A percentile compares a stretch with the other conserved stretches of the same genome.
phyloP scores from a whole-genome alignment of 2,329 filamentous ascomycete species.

The Xylariaceae sp. region DNA sequence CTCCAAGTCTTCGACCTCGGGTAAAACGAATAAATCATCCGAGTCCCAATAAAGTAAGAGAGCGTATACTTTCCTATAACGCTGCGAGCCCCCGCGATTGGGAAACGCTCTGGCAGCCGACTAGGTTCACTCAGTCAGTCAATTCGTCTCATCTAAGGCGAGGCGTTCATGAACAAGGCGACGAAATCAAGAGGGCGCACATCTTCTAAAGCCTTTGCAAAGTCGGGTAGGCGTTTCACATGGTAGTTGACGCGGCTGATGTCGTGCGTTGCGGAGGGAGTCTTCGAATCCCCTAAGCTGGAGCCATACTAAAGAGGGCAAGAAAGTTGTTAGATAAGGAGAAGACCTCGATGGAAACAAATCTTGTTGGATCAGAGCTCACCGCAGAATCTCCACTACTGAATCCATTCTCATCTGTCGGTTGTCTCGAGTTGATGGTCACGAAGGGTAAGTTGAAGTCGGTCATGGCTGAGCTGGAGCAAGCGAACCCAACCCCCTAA shows the following conservation, averaged over 20 bases:
- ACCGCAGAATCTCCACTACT: slow-evolving; percentile 58
- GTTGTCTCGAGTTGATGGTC: slow-evolving; percentile 58
- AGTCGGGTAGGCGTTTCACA: slow-evolving; percentile 62
- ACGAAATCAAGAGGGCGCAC: slow-evolving; percentile 46
- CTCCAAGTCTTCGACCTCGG: slow-evolving; percentile 63
- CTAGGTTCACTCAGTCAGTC: slow-evolving; percentile 41
- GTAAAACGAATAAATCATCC: slow-evolving; percentile 64
- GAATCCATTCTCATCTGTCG: slow-evolving; percentile 53
- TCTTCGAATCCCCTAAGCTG: slow-evolving; percentile 47
- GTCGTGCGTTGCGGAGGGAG: slow-evolving; percentile 59
- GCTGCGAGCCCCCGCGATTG: slow-evolving; percentile 59
- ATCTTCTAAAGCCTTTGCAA: slow-evolving; percentile 61
- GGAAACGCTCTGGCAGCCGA: slow-evolving; percentile 63
- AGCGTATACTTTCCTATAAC: slow-evolving; percentile 62
- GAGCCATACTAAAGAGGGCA: slow-evolving; percentile 53
- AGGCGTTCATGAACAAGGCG: background rate
- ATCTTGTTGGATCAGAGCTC: slow-evolving; percentile 43
- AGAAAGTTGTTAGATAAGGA: slow-evolving; percentile 42
- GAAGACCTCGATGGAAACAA: slow-evolving; percentile 29
- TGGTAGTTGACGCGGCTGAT: slow-evolving; percentile 65
- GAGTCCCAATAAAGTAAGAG: slow-evolving; percentile 64
- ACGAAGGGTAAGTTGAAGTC: slow-evolving; percentile 57
- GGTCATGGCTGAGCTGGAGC: slow-evolving; percentile 44
- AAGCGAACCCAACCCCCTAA: background rate
- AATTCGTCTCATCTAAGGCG: slow-evolving; percentile 13